Percentiles rank a stretch among this genome's conserved stretches.
Evolutionary conservation across 768 basidiomycete genomes (phyloP).

Genomic region (Boletellus ananas): DNA sequence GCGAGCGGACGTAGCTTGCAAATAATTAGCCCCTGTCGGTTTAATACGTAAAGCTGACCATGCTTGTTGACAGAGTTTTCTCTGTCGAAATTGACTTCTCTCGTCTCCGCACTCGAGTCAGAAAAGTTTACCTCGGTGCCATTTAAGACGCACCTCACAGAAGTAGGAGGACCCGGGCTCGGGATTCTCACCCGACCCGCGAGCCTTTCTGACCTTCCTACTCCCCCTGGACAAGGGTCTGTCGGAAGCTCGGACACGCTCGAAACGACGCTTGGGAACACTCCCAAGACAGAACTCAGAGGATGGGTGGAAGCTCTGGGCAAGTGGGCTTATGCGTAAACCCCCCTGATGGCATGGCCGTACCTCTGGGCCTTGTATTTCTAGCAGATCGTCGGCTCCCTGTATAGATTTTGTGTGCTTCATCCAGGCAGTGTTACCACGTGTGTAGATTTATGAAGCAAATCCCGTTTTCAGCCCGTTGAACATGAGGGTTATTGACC

Average conservation of each 20-base stretch:
- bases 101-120: slow-evolving; percentile 52
- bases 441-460: neutral
- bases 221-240: slow-evolving; percentile 22
- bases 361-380: neutral
- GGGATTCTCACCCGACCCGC: slow-evolving; percentile 70
- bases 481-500: neutral
- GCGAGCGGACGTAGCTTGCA: neutral
- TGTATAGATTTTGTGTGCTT: neutral
- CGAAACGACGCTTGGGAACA: slow-evolving; percentile 24
- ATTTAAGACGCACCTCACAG: slow-evolving; percentile 67
- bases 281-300: slow-evolving; percentile 26
- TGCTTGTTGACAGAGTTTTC: slow-evolving; percentile 58
- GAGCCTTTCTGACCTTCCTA: slow-evolving; percentile 16
- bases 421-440: neutral
- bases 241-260: slow-evolving; percentile 9
- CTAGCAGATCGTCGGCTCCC: neutral
- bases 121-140: slow-evolving; percentile 31
- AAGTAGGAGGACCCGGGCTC: slow-evolving; percentile 90
- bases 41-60: too few relatives aligned
- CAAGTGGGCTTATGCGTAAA: slow-evolving; percentile 39
- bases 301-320: slow-evolving; percentile 37
- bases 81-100: slow-evolving; percentile 49
- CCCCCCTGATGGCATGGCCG: neutral
- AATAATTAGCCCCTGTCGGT: too few relatives aligned
- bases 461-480: neutral